Percentiles rank a stretch among this genome's conserved stretches.
Conservation (phyloP, 768 basidiomycete genomes). For the Crepidotus variabilis region DNA sequence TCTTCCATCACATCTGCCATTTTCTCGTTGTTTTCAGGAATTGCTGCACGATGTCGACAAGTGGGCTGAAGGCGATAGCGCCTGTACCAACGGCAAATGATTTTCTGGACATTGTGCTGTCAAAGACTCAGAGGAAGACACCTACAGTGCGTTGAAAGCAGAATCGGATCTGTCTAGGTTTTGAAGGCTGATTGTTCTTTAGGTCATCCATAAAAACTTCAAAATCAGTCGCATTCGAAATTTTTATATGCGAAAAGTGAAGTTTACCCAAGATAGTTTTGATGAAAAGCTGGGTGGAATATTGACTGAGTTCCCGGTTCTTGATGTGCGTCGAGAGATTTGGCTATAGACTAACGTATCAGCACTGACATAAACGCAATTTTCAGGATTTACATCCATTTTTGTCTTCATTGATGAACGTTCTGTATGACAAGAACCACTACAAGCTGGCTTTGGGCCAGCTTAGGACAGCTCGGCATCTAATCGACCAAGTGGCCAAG, state of each 20-base stretch:
- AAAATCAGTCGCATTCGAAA: constrained; percentile 98
- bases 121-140: constrained; percentile 95
- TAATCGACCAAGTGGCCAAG: constrained; percentile 96
- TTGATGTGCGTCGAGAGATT: constrained; percentile 56
- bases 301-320: constrained; percentile 93
- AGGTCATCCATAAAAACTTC: constrained; percentile 99
- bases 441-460: constrained; percentile 99
- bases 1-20: neutral
- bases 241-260: constrained; percentile 99
- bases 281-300: constrained; percentile 95
- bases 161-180: neutral
- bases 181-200: neutral
- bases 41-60: constrained; percentile 59
- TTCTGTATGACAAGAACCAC: constrained; percentile 99
- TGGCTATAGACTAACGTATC: too few relatives aligned
- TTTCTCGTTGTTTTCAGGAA: neutral
- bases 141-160: constrained; percentile 63
- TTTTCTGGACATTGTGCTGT: constrained; percentile 91
- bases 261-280: constrained; percentile 95
- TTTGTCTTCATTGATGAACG: constrained; percentile 92
- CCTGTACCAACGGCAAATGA: constrained; percentile 97
- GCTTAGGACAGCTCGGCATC: constrained; percentile 90
- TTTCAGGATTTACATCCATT: constrained; percentile 89
- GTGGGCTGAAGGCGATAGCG: constrained; percentile 93
- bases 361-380: too few relatives aligned